A percentile compares a stretch with the other conserved stretches of the same genome.
These are phyloP conservation scores for Amniculicola lignicola DNA, from an alignment of 495 filamentous ascomycete species.

Conservation along the genomic window DNA sequence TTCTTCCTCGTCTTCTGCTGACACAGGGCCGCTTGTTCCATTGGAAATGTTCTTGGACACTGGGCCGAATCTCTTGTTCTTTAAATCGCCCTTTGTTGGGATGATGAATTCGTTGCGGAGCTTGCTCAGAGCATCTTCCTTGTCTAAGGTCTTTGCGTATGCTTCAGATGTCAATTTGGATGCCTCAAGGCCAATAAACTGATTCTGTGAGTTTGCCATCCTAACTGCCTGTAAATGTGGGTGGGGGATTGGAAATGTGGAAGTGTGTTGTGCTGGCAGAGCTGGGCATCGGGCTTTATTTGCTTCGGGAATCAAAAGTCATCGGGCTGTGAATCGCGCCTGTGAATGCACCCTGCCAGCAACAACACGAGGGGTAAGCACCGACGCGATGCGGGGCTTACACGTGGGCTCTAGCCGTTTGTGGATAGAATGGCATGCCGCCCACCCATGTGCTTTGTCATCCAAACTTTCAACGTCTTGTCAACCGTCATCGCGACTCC, in stretches of 20 bases:
- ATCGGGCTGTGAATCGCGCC: no score
- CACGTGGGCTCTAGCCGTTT: no score
- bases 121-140: slow-evolving; percentile 61
- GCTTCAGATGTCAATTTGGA: slow-evolving; percentile 37
- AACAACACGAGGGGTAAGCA: no score
- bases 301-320: no score
- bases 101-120: slow-evolving; percentile 79
- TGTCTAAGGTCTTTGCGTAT: slow-evolving; percentile 66
- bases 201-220: slow-evolving; percentile 16
- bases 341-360: no score
- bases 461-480: no score
- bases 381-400: no score
- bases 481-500: not conserved
- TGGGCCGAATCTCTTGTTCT: slow-evolving; percentile 49
- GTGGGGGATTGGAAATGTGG: not conserved
- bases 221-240: not conserved
- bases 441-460: no score
- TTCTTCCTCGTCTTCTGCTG: slow-evolving; percentile 27
- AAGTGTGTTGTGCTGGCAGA: not conserved
- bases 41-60: not conserved
- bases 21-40: not conserved
- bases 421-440: no score
- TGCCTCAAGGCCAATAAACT: slow-evolving; percentile 31
- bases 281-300: no score
- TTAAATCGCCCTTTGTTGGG: slow-evolving; percentile 74